Evolutionary conservation across 192 early-diverging fungal genomes (phyloP).

Genomic region (Spinellus fusiger): DNA sequence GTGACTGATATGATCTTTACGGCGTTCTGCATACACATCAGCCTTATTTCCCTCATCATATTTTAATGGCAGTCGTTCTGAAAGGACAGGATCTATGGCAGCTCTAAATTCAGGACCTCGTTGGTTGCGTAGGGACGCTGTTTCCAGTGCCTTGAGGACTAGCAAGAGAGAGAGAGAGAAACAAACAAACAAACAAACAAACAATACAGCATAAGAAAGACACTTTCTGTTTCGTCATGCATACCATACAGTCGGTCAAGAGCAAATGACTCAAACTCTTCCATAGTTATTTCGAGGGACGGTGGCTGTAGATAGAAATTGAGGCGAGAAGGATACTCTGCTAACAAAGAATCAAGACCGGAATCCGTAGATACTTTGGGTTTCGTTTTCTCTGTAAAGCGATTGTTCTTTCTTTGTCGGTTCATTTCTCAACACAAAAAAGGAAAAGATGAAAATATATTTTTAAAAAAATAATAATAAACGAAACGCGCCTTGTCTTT

Average conservation of each 20-base stretch:
- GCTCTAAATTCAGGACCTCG: slow-evolving; percentile 50
- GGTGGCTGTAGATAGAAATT: slow-evolving; percentile 70
- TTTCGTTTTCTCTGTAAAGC: neutral
- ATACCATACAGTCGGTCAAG: slow-evolving; percentile 66
- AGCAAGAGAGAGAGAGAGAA: neutral
- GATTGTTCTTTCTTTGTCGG: neutral
- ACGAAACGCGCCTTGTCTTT: neutral
- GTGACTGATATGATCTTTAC: slow-evolving; percentile 79
- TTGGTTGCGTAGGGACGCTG: slow-evolving; percentile 66
- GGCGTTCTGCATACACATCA: slow-evolving; percentile 52
- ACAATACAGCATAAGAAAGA: neutral
- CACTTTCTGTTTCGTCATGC: neutral
- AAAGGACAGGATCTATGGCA: slow-evolving; percentile 44
- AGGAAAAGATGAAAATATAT: neutral
- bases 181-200: neutral
- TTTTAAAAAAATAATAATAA: neutral
- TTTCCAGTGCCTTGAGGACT: slow-evolving; percentile 83
- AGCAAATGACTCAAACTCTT: slow-evolving; percentile 68
- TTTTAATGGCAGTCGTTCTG: slow-evolving; percentile 58
- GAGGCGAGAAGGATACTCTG: slow-evolving; percentile 42
- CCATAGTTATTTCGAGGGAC: slow-evolving; percentile 54
- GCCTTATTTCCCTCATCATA: slow-evolving; percentile 40
- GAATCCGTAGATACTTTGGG: neutral
- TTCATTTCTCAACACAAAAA: neutral
- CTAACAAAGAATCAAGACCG: neutral